Evolutionary conservation across 345 rosid species (phyloP).

Genomic region (Arabidopsis arenosa): DNA sequence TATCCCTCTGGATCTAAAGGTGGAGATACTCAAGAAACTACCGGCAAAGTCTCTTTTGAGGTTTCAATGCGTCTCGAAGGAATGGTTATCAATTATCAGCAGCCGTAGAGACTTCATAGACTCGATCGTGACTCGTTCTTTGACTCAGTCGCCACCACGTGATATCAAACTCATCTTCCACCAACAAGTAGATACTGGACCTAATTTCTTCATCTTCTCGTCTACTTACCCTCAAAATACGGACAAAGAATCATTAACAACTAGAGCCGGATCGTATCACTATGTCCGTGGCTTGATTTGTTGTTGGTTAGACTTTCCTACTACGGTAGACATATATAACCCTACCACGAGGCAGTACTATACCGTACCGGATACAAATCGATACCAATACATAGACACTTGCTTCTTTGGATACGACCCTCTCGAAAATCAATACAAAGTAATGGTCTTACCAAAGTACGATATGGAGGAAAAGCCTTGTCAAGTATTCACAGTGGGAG

Average conservation of each 20-base stretch:
- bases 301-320: neutral
- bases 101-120: neutral
- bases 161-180: neutral
- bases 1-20: constrained; percentile 3
- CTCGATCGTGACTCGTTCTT: constrained; percentile 2
- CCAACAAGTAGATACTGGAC: neutral
- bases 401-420: constrained; percentile 17
- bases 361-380: neutral
- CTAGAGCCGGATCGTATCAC: neutral
- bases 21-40: constrained; percentile 13
- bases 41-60: neutral
- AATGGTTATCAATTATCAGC: neutral
- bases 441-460: neutral
- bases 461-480: neutral
- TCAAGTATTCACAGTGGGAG: constrained; percentile 24
- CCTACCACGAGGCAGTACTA: constrained; percentile 6
- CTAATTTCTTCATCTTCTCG: neutral
- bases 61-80: constrained; percentile 1
- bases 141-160: neutral
- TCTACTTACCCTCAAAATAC: neutral
- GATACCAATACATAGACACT: no score
- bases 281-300: neutral
- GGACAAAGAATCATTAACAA: neutral
- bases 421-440: constrained; percentile 9
- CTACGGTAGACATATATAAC: neutral